Evolutionary conservation across 495 filamentous ascomycete genomes (phyloP).

Genomic region (Tetracladium setigerum): DNA sequence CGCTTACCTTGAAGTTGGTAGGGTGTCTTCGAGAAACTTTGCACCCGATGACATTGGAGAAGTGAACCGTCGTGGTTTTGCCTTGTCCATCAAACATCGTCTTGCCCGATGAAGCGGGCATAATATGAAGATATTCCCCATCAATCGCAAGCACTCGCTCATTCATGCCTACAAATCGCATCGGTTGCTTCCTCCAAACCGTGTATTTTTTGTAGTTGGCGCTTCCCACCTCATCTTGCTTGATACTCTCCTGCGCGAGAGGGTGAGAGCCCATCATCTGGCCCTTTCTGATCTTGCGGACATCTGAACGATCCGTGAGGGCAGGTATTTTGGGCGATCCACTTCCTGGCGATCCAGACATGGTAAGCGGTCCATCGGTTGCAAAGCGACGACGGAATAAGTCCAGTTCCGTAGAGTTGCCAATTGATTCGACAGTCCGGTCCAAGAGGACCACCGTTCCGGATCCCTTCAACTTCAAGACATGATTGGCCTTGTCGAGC

Average conservation of each 20-base stretch:
- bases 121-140: slow-evolving; percentile 92
- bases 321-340: slow-evolving; percentile 68
- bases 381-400: slow-evolving; percentile 79
- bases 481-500: slow-evolving; percentile 80
- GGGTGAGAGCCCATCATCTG: slow-evolving; percentile 62
- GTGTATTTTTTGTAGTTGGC: slow-evolving; percentile 73
- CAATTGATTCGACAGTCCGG: slow-evolving; percentile 82
- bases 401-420: slow-evolving; percentile 76
- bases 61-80: slow-evolving; percentile 87
- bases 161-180: slow-evolving; percentile 82
- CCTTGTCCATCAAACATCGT: slow-evolving; percentile 58
- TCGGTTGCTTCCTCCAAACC: slow-evolving; percentile 87
- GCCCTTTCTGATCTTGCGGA: slow-evolving; percentile 62
- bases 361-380: slow-evolving; percentile 65
- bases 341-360: slow-evolving; percentile 73
- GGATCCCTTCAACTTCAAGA: slow-evolving; percentile 79
- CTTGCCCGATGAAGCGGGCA: slow-evolving; percentile 58
- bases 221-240: slow-evolving; percentile 61
- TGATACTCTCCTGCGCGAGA: slow-evolving; percentile 56
- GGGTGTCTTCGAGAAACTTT: slow-evolving; percentile 89
- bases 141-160: slow-evolving; percentile 83
- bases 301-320: slow-evolving; percentile 45
- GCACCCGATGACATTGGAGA: slow-evolving; percentile 86
- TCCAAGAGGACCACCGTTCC: slow-evolving; percentile 77
- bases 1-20: slow-evolving; percentile 73